Percentiles rank a stretch among this genome's conserved stretches.
Evolutionary conservation across 495 filamentous ascomycete genomes (phyloP).

Genomic region (Hypoxylon rickii): DNA sequence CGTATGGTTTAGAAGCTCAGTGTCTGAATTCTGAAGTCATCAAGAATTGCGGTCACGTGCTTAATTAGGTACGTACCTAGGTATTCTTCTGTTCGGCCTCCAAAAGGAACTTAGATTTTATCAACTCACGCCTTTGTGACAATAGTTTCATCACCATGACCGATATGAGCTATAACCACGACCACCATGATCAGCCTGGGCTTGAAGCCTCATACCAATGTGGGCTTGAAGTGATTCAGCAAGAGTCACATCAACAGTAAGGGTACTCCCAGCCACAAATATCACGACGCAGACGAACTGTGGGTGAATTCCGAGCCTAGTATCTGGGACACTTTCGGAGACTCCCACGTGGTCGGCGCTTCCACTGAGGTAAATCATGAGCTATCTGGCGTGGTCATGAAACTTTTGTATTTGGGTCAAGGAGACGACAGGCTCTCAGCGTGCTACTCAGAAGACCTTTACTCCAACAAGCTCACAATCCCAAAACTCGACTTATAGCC

Average conservation of each 20-base stretch:
- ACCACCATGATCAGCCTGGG: not conserved
- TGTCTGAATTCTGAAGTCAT: no score
- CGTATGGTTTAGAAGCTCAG: no score
- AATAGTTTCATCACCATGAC: not conserved
- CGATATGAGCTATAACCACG: not conserved
- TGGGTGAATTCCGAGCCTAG: not conserved
- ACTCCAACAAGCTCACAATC: not conserved
- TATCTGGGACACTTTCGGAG: not conserved
- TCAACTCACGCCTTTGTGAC: no score
- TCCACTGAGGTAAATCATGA: not conserved
- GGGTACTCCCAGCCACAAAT: not conserved
- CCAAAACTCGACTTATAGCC: conserved; percentile 8
- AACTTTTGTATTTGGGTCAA: conserved; percentile 5
- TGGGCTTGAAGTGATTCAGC: not conserved
- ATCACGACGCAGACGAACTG: not conserved
- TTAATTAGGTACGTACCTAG: not conserved
- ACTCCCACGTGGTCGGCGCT: not conserved
- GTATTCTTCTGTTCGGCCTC: not conserved
- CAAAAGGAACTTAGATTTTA: not conserved
- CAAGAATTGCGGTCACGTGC: no score
- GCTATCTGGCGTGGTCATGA: not conserved
- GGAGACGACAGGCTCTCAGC: not conserved
- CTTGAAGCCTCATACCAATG: not conserved
- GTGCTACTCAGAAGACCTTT: conserved; percentile 4
- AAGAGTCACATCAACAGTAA: no score